A percentile compares a stretch with the other conserved stretches of the same genome.
Conservation (phyloP, 257 asterid genomes). For the Fraxinus quadrangulata region DNA sequence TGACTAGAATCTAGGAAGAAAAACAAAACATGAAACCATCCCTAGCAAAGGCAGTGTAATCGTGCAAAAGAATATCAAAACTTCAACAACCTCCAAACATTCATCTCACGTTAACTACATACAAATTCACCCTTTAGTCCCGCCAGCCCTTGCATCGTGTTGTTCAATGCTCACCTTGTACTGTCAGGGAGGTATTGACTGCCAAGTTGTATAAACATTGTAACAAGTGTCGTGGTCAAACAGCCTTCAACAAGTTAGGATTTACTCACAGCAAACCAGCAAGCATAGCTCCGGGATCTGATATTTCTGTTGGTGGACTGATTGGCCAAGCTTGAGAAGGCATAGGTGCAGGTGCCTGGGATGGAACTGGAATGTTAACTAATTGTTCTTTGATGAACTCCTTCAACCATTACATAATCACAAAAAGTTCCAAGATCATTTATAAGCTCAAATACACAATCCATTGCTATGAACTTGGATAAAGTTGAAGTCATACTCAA, state of each 20-base stretch:
- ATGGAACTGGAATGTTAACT: slow-evolving; percentile 54
- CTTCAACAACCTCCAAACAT: slow-evolving; percentile 37
- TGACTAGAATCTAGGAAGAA: slow-evolving; percentile 19
- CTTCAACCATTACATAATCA: slow-evolving; percentile 53
- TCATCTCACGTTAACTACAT: slow-evolving; percentile 29
- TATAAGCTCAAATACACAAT: slow-evolving; percentile 12
- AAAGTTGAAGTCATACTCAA: slow-evolving; percentile 57
- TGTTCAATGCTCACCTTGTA: slow-evolving; percentile 28
- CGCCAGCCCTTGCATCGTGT: slow-evolving; percentile 56
- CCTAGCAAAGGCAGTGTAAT: slow-evolving; percentile 47
- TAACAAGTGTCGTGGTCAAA: slow-evolving; percentile 29
- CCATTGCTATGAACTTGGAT: slow-evolving; percentile 5
- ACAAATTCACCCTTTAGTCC: slow-evolving; percentile 34
- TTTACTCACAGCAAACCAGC: slow-evolving; percentile 71
- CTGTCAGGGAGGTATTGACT: slow-evolving; percentile 22
- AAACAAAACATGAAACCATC: slow-evolving; percentile 16
- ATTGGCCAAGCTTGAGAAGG: slow-evolving; percentile 60
- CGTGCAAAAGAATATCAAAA: slow-evolving; percentile 65
- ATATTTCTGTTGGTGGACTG: slow-evolving; percentile 45
- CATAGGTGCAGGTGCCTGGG: slow-evolving; percentile 45
- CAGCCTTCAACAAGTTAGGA: slow-evolving; percentile 11
- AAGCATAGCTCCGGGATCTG: slow-evolving; percentile 83
- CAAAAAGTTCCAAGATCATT: slow-evolving; percentile 20
- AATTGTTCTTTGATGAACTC: slow-evolving; percentile 84
- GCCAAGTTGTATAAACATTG: slow-evolving; percentile 39